Percentiles rank a stretch among this genome's conserved stretches.
phyloP scores from a whole-genome alignment of 2,329 filamentous ascomycete genomes.

The Fusarium buharicum region DNA sequence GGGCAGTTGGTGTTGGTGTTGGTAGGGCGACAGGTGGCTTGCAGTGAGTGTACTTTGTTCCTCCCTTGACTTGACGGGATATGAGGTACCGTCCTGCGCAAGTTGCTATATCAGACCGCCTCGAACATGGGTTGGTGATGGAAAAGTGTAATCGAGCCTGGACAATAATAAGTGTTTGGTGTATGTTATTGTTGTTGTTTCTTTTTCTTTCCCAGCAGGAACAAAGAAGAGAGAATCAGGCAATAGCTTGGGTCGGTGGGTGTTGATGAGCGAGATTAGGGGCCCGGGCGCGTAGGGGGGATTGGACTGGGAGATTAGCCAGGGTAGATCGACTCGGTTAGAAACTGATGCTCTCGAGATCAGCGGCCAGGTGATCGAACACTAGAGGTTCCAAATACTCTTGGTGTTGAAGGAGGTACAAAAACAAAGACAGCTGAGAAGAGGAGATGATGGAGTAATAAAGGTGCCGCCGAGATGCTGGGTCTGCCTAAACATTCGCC shows the following conservation, averaged over 20 bases:
- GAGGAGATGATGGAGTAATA: conserved; percentile 39
- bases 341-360: conserved; percentile 31
- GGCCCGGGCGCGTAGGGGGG: conserved; percentile 41
- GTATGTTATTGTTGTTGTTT: conserved; percentile 30
- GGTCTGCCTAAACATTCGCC: conserved; percentile 24
- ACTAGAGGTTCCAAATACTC: conserved; percentile 10
- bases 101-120: conserved; percentile 6
- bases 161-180: conserved; percentile 28
- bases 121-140: conserved; percentile 1
- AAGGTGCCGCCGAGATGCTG: conserved; percentile 33
- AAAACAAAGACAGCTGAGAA: conserved; percentile 17
- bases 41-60: conserved; percentile 5
- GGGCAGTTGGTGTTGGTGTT: no score
- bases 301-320: conserved; percentile 42
- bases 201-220: conserved; percentile 14
- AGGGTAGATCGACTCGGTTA: conserved; percentile 27
- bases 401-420: conserved; percentile 10
- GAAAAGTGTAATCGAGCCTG: conserved; percentile 9
- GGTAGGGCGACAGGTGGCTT: conserved; percentile 18
- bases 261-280: conserved; percentile 44
- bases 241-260: conserved; percentile 29
- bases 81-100: conserved; percentile 17
- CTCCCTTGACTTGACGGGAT: conserved; percentile 7
- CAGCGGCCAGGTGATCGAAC: conserved; percentile 6
- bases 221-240: conserved; percentile 16